Evolutionary conservation across 73 alveolate genomes (phyloP).

Genomic region (Blepharisma stoltei): DNA sequence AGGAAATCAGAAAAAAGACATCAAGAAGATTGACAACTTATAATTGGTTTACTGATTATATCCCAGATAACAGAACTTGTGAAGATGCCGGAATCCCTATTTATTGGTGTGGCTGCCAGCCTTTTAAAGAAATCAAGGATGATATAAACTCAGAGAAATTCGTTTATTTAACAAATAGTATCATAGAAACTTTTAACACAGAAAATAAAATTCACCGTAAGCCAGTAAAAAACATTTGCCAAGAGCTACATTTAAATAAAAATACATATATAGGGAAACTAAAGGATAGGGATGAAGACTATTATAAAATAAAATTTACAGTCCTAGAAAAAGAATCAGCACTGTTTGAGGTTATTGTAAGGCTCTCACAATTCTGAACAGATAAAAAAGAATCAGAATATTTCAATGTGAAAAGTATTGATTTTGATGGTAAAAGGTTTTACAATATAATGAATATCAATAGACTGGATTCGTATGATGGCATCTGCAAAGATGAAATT

Average conservation of each 20-base stretch:
- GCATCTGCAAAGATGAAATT: conserved; percentile 13
- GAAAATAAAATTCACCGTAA: no score
- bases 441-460: conserved; percentile 1
- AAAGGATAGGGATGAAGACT: not conserved
- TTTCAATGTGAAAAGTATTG: not conserved
- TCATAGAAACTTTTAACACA: not conserved
- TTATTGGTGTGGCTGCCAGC: not conserved
- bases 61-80: not conserved
- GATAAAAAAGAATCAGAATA: not conserved
- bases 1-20: no score
- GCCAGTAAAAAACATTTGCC: not conserved
- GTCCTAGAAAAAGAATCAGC: not conserved
- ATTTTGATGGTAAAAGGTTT: not conserved
- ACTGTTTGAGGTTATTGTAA: not conserved
- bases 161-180: not conserved
- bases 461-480: conserved; percentile 27
- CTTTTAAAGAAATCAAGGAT: not conserved
- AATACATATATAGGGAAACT: not conserved
- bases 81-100: not conserved
- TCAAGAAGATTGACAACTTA: no score
- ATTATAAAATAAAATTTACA: not conserved
- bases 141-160: not conserved
- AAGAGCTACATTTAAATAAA: not conserved
- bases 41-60: not conserved
- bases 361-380: not conserved